Evolutionary conservation across 2,329 filamentous ascomycete genomes (phyloP).

Genomic region (Xylariaceae sp.): DNA sequence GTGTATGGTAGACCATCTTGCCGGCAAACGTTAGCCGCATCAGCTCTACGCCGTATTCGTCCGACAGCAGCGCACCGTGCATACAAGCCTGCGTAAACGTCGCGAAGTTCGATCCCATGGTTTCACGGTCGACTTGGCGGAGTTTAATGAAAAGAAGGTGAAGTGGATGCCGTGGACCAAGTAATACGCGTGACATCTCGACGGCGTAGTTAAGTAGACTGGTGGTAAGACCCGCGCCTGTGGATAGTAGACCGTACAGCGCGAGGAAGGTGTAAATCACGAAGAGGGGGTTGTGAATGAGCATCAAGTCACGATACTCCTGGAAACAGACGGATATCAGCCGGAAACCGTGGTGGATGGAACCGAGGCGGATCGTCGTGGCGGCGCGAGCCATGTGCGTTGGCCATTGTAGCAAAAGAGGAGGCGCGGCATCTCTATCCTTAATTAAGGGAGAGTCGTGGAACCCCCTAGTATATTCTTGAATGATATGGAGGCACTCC

Average conservation of each 20-base stretch:
- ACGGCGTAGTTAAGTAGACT: constrained; percentile 10
- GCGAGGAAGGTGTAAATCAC: constrained; percentile 14
- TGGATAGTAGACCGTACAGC: constrained; percentile 8
- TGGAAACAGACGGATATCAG: constrained; percentile 14
- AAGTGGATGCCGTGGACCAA: constrained; percentile 11
- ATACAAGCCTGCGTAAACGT: constrained; percentile 10
- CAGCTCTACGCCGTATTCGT: constrained; percentile 8
- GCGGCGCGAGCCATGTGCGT: constrained; percentile 5
- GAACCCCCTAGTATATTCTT: constrained; percentile 10
- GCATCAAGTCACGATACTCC: constrained; percentile 10
- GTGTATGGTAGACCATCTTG: constrained; percentile 10
- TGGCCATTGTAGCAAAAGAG: neutral
- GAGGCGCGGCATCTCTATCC: neutral
- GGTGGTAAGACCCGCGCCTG: constrained; percentile 8
- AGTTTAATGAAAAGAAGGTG: constrained; percentile 8
- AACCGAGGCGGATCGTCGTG: constrained; percentile 10
- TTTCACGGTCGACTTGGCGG: neutral
- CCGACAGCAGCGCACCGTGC: constrained; percentile 2
- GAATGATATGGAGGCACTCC: constrained; percentile 17
- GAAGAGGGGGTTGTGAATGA: constrained; percentile 13
- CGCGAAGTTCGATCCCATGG: constrained; percentile 3
- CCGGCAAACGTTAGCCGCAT: neutral
- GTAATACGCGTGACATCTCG: constrained; percentile 10
- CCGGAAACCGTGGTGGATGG: constrained; percentile 12
- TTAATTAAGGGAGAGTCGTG: constrained; percentile 8